Evolutionary conservation across 306 rosid genomes (phyloP), one percentile per base, ranked within the genome.

Genomic region (Prunus armeniaca): DNA sequence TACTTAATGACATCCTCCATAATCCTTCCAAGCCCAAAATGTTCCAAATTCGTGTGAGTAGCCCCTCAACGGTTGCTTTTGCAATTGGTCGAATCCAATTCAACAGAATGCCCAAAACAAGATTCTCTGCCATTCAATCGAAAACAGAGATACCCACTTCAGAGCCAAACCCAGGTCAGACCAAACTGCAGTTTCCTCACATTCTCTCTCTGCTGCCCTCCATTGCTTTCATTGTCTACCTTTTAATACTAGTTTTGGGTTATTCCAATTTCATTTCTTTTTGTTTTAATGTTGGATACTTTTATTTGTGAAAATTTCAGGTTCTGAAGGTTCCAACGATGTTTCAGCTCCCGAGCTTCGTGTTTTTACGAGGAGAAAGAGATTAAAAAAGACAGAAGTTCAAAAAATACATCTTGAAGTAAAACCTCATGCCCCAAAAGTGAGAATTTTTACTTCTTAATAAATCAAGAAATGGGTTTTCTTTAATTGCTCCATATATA

Each of bases 301-400:
- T 14, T 61, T 2, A 27, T 62, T 27, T 24, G 18, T 28, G 43
- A 28, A 62, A 28, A 22, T 73, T 77, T 22, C 82, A 78, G 84
- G 70, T 32, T 71, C 80, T 72, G 79, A 74, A 45, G 69, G 84
- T 49, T 83, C 76, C 72, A 57, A 49, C 74, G 76, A 72, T 52
- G 86, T 80, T 54, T 81, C 89, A 43, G 82, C 14, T 34, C 70
- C 97, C 32, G 80, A 84, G 87, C 80, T 78, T 81, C 93, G 91
- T 20, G 93, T 93, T 75, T 90, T 84, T 34, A 69, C 52, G 61
- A 84, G 96, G 75, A 91, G 57, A 73, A 90, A 84, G 83, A 93
- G 85, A 85, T 51, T 81, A 76, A 87, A 86, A 82, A 84, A 32
- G 83, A 67, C 75, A 0, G 58, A 54, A 61, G 58, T 73, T 79